Conservation (phyloP, 768 basidiomycete genomes). For the Kwoniella pini region DNA sequence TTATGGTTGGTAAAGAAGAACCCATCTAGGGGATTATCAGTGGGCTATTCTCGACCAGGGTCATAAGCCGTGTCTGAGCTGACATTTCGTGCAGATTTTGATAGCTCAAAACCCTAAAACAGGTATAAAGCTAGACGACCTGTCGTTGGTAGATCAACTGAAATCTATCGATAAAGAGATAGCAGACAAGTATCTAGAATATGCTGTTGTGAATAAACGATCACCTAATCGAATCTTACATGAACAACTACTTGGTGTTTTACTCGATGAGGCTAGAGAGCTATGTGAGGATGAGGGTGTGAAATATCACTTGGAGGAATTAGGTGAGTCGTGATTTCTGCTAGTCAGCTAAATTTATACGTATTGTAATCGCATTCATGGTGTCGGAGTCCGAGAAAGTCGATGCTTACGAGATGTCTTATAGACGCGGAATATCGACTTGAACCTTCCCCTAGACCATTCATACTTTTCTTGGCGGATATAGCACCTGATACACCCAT, state of each 20-base stretch:
- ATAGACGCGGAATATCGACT: slow-evolving; percentile 47
- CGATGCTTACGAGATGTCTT: neutral
- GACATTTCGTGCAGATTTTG: slow-evolving; percentile 60
- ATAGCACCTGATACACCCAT: slow-evolving; percentile 76
- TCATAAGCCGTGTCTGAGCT: slow-evolving; percentile 5
- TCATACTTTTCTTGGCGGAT: slow-evolving; percentile 69
- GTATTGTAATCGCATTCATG: too few relatives aligned
- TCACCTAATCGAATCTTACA: slow-evolving; percentile 68
- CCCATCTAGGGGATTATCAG: slow-evolving; percentile 68
- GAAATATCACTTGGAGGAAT: slow-evolving; percentile 59
- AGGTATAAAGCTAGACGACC: slow-evolving; percentile 65
- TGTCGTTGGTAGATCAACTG: slow-evolving; percentile 63
- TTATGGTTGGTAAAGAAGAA: slow-evolving; percentile 75
- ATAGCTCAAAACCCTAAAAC: slow-evolving; percentile 64
- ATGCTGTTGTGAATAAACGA: slow-evolving; percentile 71
- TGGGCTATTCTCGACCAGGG: slow-evolving; percentile 55
- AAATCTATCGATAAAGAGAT: slow-evolving; percentile 63
- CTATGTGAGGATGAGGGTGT: slow-evolving; percentile 55
- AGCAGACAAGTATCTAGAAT: slow-evolving; percentile 73
- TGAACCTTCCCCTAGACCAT: slow-evolving; percentile 33
- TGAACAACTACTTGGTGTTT: slow-evolving; percentile 65
- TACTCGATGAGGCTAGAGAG: slow-evolving; percentile 55
- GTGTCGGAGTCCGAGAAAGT: neutral
- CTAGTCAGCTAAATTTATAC: too few relatives aligned
- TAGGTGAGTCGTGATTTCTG: slow-evolving; percentile 35